Evolutionary conservation across 2,329 filamentous ascomycete genomes (phyloP).

Genomic region (Sordariomycetes sp.): DNA sequence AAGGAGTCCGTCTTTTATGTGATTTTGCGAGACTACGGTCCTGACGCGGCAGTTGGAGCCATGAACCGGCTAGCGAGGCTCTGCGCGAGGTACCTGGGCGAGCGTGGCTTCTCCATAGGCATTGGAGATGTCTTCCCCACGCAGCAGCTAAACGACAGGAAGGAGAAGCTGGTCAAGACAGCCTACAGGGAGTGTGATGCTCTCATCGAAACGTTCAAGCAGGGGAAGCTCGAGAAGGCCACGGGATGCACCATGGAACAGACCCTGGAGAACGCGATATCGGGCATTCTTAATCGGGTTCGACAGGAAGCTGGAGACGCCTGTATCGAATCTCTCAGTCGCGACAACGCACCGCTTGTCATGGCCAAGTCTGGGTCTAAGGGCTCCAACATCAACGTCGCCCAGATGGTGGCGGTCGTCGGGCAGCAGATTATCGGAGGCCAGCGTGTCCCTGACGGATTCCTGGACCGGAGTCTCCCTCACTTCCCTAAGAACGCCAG

Average conservation of each 20-base stretch:
- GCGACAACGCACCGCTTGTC: constrained; percentile 82
- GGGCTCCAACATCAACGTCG: constrained; percentile 94
- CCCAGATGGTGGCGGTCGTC: constrained; percentile 95
- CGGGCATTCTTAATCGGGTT: constrained; percentile 82
- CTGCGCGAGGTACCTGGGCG: constrained; percentile 76
- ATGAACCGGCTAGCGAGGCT: constrained; percentile 93
- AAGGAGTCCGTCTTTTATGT: constrained; percentile 98
- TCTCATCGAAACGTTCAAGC: constrained; percentile 70
- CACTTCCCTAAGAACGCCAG: constrained; percentile 91
- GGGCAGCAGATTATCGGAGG: constrained; percentile 97
- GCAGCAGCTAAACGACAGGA: constrained; percentile 53
- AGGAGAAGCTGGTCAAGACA: constrained; percentile 59
- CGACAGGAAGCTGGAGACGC: constrained; percentile 82
- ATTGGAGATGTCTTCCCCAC: constrained; percentile 90
- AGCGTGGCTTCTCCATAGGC: constrained; percentile 90
- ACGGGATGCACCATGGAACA: constrained; percentile 84
- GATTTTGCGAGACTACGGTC: constrained; percentile 87
- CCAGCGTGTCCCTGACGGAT: constrained; percentile 85
- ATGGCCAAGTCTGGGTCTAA: constrained; percentile 98
- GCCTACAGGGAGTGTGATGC: constrained; percentile 74
- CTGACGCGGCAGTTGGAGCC: constrained; percentile 71
- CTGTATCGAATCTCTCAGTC: constrained; percentile 81
- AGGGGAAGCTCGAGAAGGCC: constrained; percentile 70
- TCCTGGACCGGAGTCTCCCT: constrained; percentile 86
- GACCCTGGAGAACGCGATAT: constrained; percentile 82